phyloP scores from a whole-genome alignment of 176 grass and related monocot genomes.

The Triticum monococcum region DNA sequence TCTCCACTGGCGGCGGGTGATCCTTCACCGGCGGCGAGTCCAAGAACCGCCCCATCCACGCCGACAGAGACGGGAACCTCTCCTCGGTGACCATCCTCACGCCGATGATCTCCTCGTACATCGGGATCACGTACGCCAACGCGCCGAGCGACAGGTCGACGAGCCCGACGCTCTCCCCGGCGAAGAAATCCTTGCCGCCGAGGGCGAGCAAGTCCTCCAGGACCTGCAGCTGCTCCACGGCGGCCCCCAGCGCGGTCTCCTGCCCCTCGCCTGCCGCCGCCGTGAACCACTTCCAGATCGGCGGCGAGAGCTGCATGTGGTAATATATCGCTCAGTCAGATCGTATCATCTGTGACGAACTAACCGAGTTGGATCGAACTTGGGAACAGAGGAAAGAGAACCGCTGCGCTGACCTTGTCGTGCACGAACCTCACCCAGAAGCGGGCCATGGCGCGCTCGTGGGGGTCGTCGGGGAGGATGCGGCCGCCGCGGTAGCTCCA shows the following conservation, averaged over 20 bases:
- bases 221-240: constrained; percentile 29
- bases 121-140: constrained; percentile 28
- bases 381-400: background rate
- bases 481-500: constrained; percentile 5
- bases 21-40: constrained; percentile 20
- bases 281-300: constrained; percentile 48
- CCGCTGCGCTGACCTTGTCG: background rate
- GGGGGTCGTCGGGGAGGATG: constrained; percentile 35
- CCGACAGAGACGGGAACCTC: constrained; percentile 12
- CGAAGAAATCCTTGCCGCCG: constrained; percentile 27
- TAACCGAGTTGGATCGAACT: too few species aligned
- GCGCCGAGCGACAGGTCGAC: constrained; percentile 31
- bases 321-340: background rate
- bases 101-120: constrained; percentile 32
- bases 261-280: constrained; percentile 7
- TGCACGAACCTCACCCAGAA: constrained; percentile 20
- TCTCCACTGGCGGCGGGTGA: constrained; percentile 28
- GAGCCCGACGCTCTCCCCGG: constrained; percentile 30
- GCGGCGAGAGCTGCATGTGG: constrained; percentile 27
- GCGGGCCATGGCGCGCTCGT: constrained; percentile 37
- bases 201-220: constrained; percentile 31
- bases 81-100: constrained; percentile 21
- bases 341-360: background rate
- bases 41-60: constrained; percentile 41
- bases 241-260: background rate